Conservation (phyloP, 129 eudicot species). For the Ambrosia artemisiifolia region DNA sequence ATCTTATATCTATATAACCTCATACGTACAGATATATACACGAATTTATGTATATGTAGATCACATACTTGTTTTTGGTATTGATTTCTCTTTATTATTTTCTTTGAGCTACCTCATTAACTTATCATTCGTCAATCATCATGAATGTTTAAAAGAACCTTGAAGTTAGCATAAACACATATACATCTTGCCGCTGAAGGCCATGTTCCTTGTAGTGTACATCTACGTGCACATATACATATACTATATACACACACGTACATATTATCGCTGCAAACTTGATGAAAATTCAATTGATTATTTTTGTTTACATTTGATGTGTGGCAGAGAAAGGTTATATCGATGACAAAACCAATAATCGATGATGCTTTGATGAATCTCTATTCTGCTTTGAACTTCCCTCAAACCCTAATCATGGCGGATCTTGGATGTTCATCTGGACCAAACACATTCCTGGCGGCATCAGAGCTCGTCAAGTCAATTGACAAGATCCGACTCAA, state of each 20-base stretch:
- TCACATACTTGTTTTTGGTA: too few relatives aligned
- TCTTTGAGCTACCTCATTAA: too few relatives aligned
- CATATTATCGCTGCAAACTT: not conserved
- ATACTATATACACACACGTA: too few relatives aligned
- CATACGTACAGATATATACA: not conserved
- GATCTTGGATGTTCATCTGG: slow-evolving; percentile 88
- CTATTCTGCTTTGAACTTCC: slow-evolving; percentile 28
- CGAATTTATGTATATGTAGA: not conserved
- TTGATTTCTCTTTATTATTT: too few relatives aligned
- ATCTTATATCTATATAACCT: not conserved
- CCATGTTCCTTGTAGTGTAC: too few relatives aligned
- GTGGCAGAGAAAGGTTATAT: slow-evolving; percentile 46
- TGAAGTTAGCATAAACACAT: too few relatives aligned
- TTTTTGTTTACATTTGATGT: not conserved
- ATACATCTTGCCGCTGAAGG: too few relatives aligned
- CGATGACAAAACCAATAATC: slow-evolving; percentile 50
- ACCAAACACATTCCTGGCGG: slow-evolving; percentile 54
- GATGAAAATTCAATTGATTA: not conserved
- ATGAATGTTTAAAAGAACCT: too few relatives aligned
- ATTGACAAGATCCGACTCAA: slow-evolving; percentile 28
- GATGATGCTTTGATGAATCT: slow-evolving; percentile 53
- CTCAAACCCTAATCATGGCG: slow-evolving; percentile 50
- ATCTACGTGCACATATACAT: too few relatives aligned
- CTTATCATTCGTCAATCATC: too few relatives aligned
- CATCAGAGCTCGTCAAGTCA: slow-evolving; percentile 36